Evolutionary conservation across 768 basidiomycete genomes (phyloP), one percentile per base, ranked within the genome.

Genomic region (Suillus bovinus): DNA sequence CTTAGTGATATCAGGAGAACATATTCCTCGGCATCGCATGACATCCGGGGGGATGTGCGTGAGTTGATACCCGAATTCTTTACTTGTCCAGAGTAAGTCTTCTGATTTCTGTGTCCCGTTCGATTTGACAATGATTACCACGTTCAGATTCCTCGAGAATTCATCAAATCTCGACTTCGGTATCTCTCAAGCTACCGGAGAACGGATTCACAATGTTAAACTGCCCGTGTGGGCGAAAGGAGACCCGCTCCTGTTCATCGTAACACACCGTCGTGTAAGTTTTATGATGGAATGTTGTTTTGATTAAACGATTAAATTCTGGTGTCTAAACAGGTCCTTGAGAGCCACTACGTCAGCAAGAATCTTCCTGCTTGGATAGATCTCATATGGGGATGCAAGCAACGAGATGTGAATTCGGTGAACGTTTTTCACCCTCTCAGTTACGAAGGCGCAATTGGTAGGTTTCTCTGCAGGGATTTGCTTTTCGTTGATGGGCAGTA

Each of bases 351-450:
- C 67, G 95, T 94, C 59, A 94, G 93, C 76, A 86, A 91, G 65
- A 81, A 90, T 66, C 80, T 98, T 13, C 87, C 91, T 0, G 82
- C 84, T 11, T 97, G 96, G 95, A 96, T 98, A 66, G 96, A 98
- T 69, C 82, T 97, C 34, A 91, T 96, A 58, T 98, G 95, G 93
- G 92, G 92, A 39, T 85, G 76, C 72, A 91, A 91, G 64, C 93
- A 96, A 79, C 86, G 86, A 4, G 93, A 96, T 69, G 78, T 84
- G 0, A 84, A 82, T 8, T 84, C 90, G 0, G 75, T 89, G 62
- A 98, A 97, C 67, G 90, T 89, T 8, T 97, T 93, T 78, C 95
- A 97, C 73, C 96, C 95, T 0, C 77, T 97, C 39, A 96, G 93
- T 17, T 97, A 97, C 68, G 94, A 95, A 68, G 94, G 94, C 4